phyloP scores from a whole-genome alignment of 75 land plant genomes.

The Ceratopteris richardii region DNA sequence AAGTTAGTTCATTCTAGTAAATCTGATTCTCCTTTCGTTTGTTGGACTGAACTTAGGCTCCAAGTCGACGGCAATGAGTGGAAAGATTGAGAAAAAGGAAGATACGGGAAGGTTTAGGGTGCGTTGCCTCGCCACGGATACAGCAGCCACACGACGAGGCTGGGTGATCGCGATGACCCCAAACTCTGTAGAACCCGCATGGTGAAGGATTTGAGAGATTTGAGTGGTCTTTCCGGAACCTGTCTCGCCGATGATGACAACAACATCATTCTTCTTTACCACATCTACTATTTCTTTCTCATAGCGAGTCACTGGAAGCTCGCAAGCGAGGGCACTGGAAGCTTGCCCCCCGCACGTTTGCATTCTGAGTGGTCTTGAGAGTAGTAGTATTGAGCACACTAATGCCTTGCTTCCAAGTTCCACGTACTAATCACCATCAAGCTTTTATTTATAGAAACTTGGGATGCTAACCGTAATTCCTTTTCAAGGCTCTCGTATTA shows the following conservation, averaged over 20 bases:
- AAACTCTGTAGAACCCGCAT: constrained; percentile 50
- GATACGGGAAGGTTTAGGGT: background rate
- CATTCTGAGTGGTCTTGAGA: no score
- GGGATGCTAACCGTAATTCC: no score
- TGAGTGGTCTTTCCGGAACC: constrained; percentile 99
- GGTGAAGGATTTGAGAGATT: constrained; percentile 87
- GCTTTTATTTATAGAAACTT: no score
- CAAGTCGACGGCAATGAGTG: background rate
- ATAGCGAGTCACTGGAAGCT: constrained; percentile 64
- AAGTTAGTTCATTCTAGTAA: no score
- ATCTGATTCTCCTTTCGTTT: no score
- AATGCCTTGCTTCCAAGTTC: no score
- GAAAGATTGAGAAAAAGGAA: constrained; percentile 1
- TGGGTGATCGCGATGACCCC: constrained; percentile 77
- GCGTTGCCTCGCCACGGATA: constrained; percentile 84
- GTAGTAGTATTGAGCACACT: no score
- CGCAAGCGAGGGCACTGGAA: no score
- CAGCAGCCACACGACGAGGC: constrained; percentile 98
- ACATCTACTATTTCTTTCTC: constrained; percentile 63
- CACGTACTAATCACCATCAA: no score
- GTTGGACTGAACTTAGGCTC: no score
- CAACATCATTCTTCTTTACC: constrained; percentile 50
- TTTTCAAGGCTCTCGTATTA: no score
- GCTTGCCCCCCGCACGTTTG: no score
- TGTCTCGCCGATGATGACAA: constrained; percentile 91